Evolutionary conservation across 805 yeast species (phyloP).

Genomic region (Sugiyamaella valdiviana): DNA sequence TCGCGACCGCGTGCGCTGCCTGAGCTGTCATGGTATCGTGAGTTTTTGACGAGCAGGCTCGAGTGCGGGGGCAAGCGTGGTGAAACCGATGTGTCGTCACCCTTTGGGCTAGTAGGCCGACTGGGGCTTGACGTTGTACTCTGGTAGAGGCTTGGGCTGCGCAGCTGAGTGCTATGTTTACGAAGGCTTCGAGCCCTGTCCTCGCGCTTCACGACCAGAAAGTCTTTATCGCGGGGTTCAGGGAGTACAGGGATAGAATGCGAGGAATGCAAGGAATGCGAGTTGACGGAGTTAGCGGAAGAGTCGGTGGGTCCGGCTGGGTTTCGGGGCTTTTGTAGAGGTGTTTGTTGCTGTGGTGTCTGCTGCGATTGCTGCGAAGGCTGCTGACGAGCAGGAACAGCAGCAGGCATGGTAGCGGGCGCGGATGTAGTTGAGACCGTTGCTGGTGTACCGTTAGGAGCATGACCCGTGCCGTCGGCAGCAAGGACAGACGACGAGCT

Average conservation of each 20-base stretch:
- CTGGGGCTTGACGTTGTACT: neutral
- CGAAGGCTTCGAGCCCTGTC: neutral
- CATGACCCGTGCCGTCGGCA: neutral
- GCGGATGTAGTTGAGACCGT: neutral
- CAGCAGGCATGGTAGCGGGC: neutral
- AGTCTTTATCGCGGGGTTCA: neutral
- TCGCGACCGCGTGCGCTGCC: conserved; percentile 5
- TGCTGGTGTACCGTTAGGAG: neutral
- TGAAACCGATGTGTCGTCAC: neutral
- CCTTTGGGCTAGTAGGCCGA: neutral
- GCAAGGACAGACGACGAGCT: neutral
- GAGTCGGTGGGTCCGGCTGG: too few relatives aligned
- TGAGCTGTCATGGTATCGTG: conserved; percentile 1
- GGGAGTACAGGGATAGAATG: too few relatives aligned
- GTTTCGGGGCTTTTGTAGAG: too few relatives aligned
- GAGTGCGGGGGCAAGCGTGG: neutral
- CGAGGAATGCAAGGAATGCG: too few relatives aligned
- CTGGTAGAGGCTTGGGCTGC: neutral
- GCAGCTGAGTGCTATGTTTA: neutral
- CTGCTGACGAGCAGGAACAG: neutral
- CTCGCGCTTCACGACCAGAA: neutral
- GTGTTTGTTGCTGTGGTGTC: too few relatives aligned
- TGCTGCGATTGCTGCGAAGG: too few relatives aligned
- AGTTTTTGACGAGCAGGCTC: neutral
- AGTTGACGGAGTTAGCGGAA: too few relatives aligned